phyloP scores from a whole-genome alignment of 2,329 filamentous ascomycete genomes.

The Botrytis porri region DNA sequence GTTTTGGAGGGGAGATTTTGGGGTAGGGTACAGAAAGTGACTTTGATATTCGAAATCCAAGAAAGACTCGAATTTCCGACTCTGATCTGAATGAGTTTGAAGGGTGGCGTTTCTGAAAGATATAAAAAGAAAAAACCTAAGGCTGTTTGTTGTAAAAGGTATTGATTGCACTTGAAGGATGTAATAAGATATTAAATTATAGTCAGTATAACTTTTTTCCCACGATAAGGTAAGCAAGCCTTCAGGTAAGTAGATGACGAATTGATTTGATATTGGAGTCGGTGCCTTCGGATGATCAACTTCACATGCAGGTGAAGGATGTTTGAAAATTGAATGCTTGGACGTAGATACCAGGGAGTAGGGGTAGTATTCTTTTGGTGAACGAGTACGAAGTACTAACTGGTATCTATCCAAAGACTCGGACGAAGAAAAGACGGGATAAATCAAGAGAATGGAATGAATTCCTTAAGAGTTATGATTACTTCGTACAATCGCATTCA shows the following conservation, averaged over 20 bases:
- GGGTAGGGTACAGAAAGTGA: constrained; percentile 12
- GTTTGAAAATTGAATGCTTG: neutral
- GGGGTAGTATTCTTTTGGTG: neutral
- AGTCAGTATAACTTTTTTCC: neutral
- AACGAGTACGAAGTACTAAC: neutral
- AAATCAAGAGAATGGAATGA: neutral
- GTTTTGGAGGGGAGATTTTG: constrained; percentile 28
- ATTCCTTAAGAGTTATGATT: no score
- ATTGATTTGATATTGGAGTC: constrained; percentile 8
- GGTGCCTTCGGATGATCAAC: constrained; percentile 21
- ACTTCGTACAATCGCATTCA: no score
- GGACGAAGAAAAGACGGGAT: neutral
- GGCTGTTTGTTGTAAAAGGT: neutral
- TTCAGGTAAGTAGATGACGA: constrained; percentile 11
- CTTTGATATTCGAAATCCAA: neutral
- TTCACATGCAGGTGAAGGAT: constrained; percentile 1
- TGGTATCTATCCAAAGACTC: neutral
- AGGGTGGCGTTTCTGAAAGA: neutral
- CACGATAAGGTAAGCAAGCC: neutral
- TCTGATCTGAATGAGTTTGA: neutral
- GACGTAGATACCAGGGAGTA: neutral
- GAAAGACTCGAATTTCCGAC: neutral
- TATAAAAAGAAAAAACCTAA: neutral
- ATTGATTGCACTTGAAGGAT: neutral
- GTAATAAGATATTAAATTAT: neutral